phyloP scores from a whole-genome alignment of 2,329 filamentous ascomycete species.

The Aplosporella prunicola region DNA sequence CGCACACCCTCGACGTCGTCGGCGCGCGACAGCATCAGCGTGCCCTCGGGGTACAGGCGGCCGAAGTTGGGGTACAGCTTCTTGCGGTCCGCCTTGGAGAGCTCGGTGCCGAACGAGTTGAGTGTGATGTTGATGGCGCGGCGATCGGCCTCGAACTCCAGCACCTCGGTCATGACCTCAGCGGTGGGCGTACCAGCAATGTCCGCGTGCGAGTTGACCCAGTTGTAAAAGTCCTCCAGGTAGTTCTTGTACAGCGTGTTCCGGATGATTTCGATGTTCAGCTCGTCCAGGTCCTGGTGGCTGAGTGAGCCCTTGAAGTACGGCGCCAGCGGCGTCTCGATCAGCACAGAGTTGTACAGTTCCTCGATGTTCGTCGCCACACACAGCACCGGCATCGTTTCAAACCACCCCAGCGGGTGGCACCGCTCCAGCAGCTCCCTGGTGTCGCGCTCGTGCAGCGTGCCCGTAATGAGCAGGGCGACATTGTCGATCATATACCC shows the following conservation, averaged over 20 bases:
- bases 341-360: conserved; percentile 93
- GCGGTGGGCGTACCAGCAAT: conserved; percentile 81
- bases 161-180: conserved; percentile 89
- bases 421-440: conserved; percentile 90
- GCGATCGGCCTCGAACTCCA: conserved; percentile 94
- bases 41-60: conserved; percentile 85
- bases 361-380: conserved; percentile 98
- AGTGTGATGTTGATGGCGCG: conserved; percentile 98
- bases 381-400: conserved; percentile 96
- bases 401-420: conserved; percentile 96
- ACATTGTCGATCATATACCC: conserved; percentile 99
- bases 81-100: conserved; percentile 85
- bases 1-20: conserved; percentile 92
- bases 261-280: conserved; percentile 98
- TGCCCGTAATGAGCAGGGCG: conserved; percentile 93
- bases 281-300: conserved; percentile 93
- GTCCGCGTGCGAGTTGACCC: conserved; percentile 82
- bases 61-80: conserved; percentile 95
- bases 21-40: conserved; percentile 84
- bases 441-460: conserved; percentile 93
- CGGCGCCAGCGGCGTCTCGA: conserved; percentile 88
- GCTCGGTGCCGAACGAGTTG: conserved; percentile 95
- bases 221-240: conserved; percentile 91
- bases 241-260: conserved; percentile 99
- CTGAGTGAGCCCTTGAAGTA: conserved; percentile 97